phyloP scores from a whole-genome alignment of 495 filamentous ascomycete genomes.

The Aspergillus saccharolyticus region DNA sequence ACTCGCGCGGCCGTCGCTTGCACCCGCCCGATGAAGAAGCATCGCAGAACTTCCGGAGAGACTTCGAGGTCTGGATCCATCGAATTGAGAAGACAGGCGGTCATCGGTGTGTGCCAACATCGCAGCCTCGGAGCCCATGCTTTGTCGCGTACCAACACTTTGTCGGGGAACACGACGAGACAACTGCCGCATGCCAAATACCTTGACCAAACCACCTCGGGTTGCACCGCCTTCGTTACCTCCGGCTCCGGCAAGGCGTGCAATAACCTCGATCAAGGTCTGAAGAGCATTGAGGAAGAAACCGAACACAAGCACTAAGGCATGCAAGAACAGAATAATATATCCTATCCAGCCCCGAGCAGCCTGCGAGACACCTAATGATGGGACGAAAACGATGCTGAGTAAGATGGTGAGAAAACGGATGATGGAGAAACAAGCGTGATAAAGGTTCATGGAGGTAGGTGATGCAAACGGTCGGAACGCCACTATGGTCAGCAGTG shows the following conservation, averaged over 20 bases:
- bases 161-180: constrained; percentile 66
- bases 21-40: constrained; percentile 54
- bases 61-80: constrained; percentile 66
- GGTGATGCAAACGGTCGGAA: constrained; percentile 85
- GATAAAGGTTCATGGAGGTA: constrained; percentile 97
- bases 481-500: constrained; percentile 79
- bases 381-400: constrained; percentile 82
- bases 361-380: constrained; percentile 67
- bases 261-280: constrained; percentile 80
- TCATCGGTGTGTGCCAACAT: constrained; percentile 66
- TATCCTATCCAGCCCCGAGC: constrained; percentile 94
- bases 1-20: constrained; percentile 45
- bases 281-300: constrained; percentile 92
- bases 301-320: constrained; percentile 79
- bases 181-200: constrained; percentile 87
- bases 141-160: constrained; percentile 59
- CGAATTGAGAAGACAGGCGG: constrained; percentile 61
- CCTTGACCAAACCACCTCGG: constrained; percentile 81
- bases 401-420: constrained; percentile 76
- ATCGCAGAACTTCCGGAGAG: constrained; percentile 78
- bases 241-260: constrained; percentile 74
- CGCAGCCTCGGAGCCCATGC: constrained; percentile 72
- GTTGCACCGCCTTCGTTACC: constrained; percentile 68
- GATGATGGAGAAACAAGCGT: constrained; percentile 74
- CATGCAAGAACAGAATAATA: constrained; percentile 81